Base-by-base conservation (phyloP, 73 alveolate genomes). In the Effrenium voratum region DNA sequence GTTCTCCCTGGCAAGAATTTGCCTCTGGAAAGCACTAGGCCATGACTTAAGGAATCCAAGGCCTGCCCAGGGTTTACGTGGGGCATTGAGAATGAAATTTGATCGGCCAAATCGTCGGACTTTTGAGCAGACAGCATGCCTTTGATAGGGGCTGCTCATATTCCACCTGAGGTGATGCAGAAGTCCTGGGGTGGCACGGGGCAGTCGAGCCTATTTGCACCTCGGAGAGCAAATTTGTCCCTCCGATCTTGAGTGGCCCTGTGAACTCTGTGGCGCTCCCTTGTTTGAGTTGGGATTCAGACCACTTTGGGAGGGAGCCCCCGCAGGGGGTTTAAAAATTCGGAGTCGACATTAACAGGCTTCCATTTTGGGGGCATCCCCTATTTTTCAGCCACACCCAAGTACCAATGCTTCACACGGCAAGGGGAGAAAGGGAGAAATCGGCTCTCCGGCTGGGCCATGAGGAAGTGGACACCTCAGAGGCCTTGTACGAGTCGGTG, bases 141-240 rank as follows among this genome's bases (percentile, higher is more conserved):
- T n/a, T n/a, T n/a, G n/a, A n/a, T n/a, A n/a, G n/a, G n/a, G n/a
- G n/a, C n/a, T n/a, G n/a, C n/a, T n/a, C n/a, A n/a, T n/a, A n/a
- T n/a, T n/a, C n/a, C n/a, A n/a, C n/a, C n/a, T n/a, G n/a, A n/a
- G n/a, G n/a, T 49, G 36, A 34, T 49, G 55, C 86, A 49, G 73
- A 90, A 76, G 88, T 68, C 41, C 34, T 90, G 97, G 97, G 97
- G 97, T 22, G 97, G 97, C 24, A 59, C 75, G 13, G 75, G 76
- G 15, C 88, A 68, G 72, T 75, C 43, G 41, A 47, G 73, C 57
- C 26, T 41, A 12, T 90, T n/a, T 10, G 95, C 34, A 24, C 70
- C 86, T n/a, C 22, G 72, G 43, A 30, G 49, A 72, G n/a, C n/a
- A n/a, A n/a, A 26, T 26, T 26, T 26, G 80, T 19, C 24, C 28